Percentiles rank a stretch among this genome's conserved stretches.
Conservation (phyloP, 2,329 filamentous ascomycete species). For the Aureobasidium uvarum region DNA sequence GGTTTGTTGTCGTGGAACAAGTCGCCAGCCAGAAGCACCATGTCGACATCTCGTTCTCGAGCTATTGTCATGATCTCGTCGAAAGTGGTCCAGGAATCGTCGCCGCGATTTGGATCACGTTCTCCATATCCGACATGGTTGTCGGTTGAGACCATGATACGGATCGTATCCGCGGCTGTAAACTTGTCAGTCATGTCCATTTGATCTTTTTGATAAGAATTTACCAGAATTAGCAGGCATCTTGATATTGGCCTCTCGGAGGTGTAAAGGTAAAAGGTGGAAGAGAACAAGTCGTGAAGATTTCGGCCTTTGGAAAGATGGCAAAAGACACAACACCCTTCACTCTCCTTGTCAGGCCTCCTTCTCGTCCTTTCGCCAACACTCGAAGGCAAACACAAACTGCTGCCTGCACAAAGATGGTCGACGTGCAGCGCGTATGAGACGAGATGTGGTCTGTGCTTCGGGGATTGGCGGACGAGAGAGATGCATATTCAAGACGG, state of each 20-base stretch:
- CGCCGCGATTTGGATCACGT: slow-evolving; percentile 86
- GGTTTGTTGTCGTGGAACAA: slow-evolving; percentile 99
- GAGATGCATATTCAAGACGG: slow-evolving; percentile 3
- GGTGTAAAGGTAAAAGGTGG: slow-evolving; percentile 2
- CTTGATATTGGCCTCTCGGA: not conserved
- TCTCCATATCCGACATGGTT: slow-evolving; percentile 98
- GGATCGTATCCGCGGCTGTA: slow-evolving; percentile 75
- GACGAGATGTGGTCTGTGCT: slow-evolving; percentile 16
- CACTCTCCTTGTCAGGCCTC: not conserved
- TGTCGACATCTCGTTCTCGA: slow-evolving; percentile 86
- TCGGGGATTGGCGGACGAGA: slow-evolving; percentile 13
- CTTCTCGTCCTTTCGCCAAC: not conserved
- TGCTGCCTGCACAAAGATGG: slow-evolving; percentile 23
- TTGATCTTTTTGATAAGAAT: not conserved
- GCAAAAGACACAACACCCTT: slow-evolving; percentile 1
- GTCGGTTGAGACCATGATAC: slow-evolving; percentile 90
- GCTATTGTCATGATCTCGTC: slow-evolving; percentile 92
- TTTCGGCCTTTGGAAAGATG: not conserved
- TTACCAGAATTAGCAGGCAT: slow-evolving; percentile 23
- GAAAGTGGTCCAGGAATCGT: slow-evolving; percentile 96
- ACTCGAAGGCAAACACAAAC: slow-evolving; percentile 14
- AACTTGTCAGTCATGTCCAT: not conserved
- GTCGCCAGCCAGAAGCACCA: slow-evolving; percentile 93
- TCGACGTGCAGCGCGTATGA: slow-evolving; percentile 20
- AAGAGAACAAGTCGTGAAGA: not conserved